Evolutionary conservation across 2,329 filamentous ascomycete genomes (phyloP).

Genomic region (Botrytis medusae): DNA sequence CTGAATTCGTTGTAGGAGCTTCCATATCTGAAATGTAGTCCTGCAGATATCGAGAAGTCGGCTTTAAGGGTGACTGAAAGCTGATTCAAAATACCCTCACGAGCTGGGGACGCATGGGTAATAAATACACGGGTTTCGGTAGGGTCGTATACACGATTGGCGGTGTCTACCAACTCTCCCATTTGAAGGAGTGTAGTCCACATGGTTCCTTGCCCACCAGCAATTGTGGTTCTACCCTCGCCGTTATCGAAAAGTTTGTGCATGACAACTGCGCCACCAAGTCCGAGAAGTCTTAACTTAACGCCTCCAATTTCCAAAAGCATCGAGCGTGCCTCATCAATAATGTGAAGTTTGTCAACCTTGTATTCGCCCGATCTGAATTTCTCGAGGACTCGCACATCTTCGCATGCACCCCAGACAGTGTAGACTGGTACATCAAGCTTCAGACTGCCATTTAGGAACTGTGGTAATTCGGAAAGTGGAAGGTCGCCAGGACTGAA

Average conservation of each 20-base stretch:
- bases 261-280: slow-evolving; percentile 97
- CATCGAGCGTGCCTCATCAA: slow-evolving; percentile 96
- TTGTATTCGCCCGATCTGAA: slow-evolving; percentile 98
- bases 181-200: slow-evolving; percentile 98
- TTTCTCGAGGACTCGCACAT: slow-evolving; percentile 95
- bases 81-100: slow-evolving; percentile 95
- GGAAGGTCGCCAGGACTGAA: slow-evolving; percentile 80
- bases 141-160: slow-evolving; percentile 96
- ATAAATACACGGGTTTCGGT: slow-evolving; percentile 96
- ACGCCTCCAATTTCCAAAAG: slow-evolving; percentile 92
- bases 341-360: slow-evolving; percentile 94
- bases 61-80: slow-evolving; percentile 96
- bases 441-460: slow-evolving; percentile 84
- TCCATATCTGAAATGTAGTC: slow-evolving; percentile 96
- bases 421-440: slow-evolving; percentile 97
- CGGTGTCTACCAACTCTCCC: slow-evolving; percentile 96
- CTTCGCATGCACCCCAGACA: slow-evolving; percentile 98
- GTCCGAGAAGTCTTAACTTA: slow-evolving; percentile 87
- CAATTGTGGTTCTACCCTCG: slow-evolving; percentile 95
- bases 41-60: slow-evolving; percentile 96
- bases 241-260: slow-evolving; percentile 99
- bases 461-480: slow-evolving; percentile 86
- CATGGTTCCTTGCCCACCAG: slow-evolving; percentile 97
- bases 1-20: slow-evolving; percentile 99
- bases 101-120: slow-evolving; percentile 93